Percentiles rank a stretch among this genome's conserved stretches.
Conservation (phyloP, 2,329 filamentous ascomycete species). For the Phyllosticta citrichinensis region DNA sequence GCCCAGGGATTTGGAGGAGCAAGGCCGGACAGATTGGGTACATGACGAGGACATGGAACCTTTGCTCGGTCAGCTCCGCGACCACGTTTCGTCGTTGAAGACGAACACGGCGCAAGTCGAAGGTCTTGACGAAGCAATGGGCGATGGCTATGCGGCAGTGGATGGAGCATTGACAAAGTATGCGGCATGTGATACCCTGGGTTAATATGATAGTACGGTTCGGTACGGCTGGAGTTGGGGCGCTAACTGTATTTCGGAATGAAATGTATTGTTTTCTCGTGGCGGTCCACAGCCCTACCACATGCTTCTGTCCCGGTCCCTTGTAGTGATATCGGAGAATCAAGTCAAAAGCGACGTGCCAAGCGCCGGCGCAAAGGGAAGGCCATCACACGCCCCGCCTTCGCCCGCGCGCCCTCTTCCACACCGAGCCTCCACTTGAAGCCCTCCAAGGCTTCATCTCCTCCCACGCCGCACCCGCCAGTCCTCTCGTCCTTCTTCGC, state of each 20-base stretch:
- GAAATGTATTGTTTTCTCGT: too few species aligned
- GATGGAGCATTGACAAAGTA: slow-evolving; percentile 27
- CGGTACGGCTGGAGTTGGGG: neutral
- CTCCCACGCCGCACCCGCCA: neutral
- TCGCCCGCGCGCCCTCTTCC: neutral
- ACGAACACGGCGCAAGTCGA: slow-evolving; percentile 27
- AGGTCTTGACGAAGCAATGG: slow-evolving; percentile 23
- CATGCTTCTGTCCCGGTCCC: too few species aligned
- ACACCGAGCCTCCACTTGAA: neutral
- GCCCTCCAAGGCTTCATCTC: neutral
- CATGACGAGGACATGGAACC: slow-evolving; percentile 23
- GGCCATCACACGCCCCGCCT: neutral
- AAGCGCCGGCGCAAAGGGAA: neutral
- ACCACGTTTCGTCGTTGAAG: slow-evolving; percentile 29
- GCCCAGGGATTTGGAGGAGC: slow-evolving; percentile 4
- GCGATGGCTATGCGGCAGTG: slow-evolving; percentile 21
- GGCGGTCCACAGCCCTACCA: too few species aligned
- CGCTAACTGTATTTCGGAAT: too few species aligned
- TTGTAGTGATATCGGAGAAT: neutral
- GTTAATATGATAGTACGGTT: neutral
- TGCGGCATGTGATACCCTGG: slow-evolving; percentile 12
- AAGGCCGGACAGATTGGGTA: slow-evolving; percentile 18
- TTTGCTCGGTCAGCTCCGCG: slow-evolving; percentile 27
- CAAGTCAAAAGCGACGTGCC: neutral
- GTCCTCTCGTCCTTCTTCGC: neutral